Conservation (phyloP, 2,329 filamentous ascomycete genomes). For the Teratosphaeriaceae sp. region DNA sequence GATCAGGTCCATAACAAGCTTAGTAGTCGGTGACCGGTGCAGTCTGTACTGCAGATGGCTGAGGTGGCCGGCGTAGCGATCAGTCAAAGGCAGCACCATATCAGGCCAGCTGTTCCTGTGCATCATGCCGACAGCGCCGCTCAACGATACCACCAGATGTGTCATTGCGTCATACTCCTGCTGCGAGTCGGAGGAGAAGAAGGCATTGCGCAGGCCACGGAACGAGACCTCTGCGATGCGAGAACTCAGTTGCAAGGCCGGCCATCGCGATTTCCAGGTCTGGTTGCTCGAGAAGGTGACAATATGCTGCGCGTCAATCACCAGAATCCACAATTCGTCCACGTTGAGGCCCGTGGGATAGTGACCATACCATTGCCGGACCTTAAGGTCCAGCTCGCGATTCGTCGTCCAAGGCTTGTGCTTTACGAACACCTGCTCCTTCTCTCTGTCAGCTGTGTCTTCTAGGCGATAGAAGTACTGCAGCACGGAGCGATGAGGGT, state of each 20-base stretch:
- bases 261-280: constrained; percentile 39
- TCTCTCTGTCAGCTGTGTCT: constrained; percentile 37
- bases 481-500: constrained; percentile 35
- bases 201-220: constrained; percentile 34
- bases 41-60: constrained; percentile 38
- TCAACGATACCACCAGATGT: constrained; percentile 33
- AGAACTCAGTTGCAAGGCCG: constrained; percentile 34
- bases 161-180: constrained; percentile 34
- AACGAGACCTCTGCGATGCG: constrained; percentile 37
- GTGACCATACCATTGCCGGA: constrained; percentile 37
- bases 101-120: constrained; percentile 39
- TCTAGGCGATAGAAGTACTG: constrained; percentile 39
- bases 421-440: constrained; percentile 34
- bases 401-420: constrained; percentile 38
- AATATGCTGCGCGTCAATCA: constrained; percentile 34
- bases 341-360: constrained; percentile 37
- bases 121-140: constrained; percentile 37
- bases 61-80: constrained; percentile 37
- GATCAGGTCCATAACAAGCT: constrained; percentile 39
- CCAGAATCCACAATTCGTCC: constrained; percentile 39
- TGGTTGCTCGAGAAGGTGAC: constrained; percentile 39
- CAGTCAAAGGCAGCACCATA: constrained; percentile 34
- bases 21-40: constrained; percentile 36
- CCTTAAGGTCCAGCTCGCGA: constrained; percentile 36
- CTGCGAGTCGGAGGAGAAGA: constrained; percentile 25